Evolutionary conservation across 2,329 filamentous ascomycete species (phyloP), one percentile per base, ranked within the genome.

Genomic region (Capronia americana): DNA sequence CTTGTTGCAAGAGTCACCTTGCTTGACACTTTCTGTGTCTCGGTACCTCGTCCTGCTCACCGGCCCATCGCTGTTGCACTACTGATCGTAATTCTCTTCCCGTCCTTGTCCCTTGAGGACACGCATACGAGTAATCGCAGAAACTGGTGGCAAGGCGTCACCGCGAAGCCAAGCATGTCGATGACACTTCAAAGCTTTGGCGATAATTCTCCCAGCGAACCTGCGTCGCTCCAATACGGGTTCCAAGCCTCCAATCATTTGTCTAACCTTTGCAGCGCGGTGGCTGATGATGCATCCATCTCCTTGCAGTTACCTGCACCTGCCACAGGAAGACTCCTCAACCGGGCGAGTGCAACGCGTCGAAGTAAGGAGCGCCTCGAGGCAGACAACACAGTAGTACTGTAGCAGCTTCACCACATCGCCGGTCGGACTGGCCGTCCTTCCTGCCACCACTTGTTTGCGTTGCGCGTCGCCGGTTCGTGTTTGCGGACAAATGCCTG

Each of bases 231-330:
- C 14, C 14, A 44, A n/a, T 20, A 44, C 38, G 38, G 38, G 38
- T 44, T 44, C 17, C 7, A 44, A n/a, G 4, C 38, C 38, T 44
- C 38, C 38, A 44, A n/a, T 44, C 38, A 44, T 8, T 20, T n/a
- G n/a, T n/a, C n/a, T n/a, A 44, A n/a, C 17, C 38, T n/a, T 44
- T 44, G 32, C 32, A 34, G 32, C 32, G 11, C 32, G 32, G 17
- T 44, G 38, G 38, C 38, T 44, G 38, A 44, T 44, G 38, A 44
- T 44, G 38, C 38, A n/a, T n/a, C 38, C 38, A n/a, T n/a, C 38
- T 44, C 38, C 17, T 44, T 44, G 38, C 38, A 44, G 38, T 41
- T 14, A 17, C 14, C 34, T 41, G 34, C 38, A 44, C 17, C 38
- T 44, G 38, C 38, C 38, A 44, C 38, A 44, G 20, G 38, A 44